Percentiles rank a stretch among this genome's conserved stretches.
These are phyloP conservation scores for Aspergillus cristatus DNA, from an alignment of 495 filamentous ascomycete species.

Conservation along the genomic window DNA sequence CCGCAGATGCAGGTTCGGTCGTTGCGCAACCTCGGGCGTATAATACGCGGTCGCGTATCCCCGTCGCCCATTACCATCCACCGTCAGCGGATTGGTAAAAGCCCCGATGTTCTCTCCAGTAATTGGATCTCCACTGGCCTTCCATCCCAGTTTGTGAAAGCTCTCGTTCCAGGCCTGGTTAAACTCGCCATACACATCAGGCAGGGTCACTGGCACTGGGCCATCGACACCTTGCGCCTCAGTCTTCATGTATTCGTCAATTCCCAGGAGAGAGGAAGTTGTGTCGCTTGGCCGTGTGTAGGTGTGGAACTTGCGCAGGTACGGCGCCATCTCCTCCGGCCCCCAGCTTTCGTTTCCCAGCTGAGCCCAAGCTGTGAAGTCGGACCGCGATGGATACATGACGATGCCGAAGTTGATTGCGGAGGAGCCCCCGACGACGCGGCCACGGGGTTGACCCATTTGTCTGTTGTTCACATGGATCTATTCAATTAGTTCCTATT, in stretches of 20 bases:
- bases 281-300: constrained; percentile 3
- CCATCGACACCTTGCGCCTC: constrained; percentile 12
- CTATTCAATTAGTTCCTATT: constrained; percentile 1
- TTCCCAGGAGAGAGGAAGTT: constrained; percentile 5
- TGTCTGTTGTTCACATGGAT: constrained; percentile 14
- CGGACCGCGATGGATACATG: constrained; percentile 17
- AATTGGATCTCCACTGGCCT: constrained; percentile 14
- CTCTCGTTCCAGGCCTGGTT: constrained; percentile 20
- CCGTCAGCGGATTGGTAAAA: constrained; percentile 11
- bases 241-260: constrained; percentile 8
- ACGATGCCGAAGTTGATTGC: constrained; percentile 34
- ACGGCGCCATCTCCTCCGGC: constrained; percentile 37
- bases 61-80: constrained; percentile 20
- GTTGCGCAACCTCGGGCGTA: constrained; percentile 18
- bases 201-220: constrained; percentile 16
- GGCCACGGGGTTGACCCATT: constrained; percentile 34
- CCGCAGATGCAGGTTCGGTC: constrained; percentile 38
- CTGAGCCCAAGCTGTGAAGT: constrained; percentile 39
- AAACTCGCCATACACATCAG: constrained; percentile 13
- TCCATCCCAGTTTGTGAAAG: constrained; percentile 15
- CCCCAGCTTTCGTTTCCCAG: constrained; percentile 46
- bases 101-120: constrained; percentile 13
- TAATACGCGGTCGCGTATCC: constrained; percentile 30
- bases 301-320: constrained; percentile 20
- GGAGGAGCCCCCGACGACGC: constrained; percentile 47